phyloP scores from a whole-genome alignment of 108 stramenopile species.

The Poteriospumella lacustris region DNA sequence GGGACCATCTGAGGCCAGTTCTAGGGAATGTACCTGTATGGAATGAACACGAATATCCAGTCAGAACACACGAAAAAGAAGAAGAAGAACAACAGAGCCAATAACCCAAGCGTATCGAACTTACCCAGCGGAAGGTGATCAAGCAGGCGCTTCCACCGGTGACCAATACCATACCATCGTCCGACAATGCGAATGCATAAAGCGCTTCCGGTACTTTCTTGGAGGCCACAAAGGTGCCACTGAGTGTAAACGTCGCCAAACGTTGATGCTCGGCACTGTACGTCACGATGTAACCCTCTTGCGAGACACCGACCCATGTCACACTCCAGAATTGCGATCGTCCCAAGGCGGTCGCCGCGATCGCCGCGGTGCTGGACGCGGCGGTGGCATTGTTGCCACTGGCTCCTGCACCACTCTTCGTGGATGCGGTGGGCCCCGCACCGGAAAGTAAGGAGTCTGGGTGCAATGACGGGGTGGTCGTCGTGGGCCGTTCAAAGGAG shows the following conservation, averaged over 20 bases:
- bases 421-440: not conserved
- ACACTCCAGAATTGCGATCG: not conserved
- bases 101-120: not conserved
- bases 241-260: not conserved
- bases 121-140: conserved; percentile 14
- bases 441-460: not conserved
- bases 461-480: not conserved
- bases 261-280: not conserved
- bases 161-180: conserved; percentile 9
- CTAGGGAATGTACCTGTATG: not conserved
- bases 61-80: not conserved
- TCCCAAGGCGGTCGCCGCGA: not conserved
- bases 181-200: conserved; percentile 4
- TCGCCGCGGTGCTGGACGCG: not conserved
- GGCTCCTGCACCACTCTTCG: not conserved
- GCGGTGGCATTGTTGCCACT: not conserved
- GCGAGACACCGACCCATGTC: conserved; percentile 16
- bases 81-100: not conserved
- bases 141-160: conserved; percentile 1
- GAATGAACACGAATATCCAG: not conserved
- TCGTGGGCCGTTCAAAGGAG: no score
- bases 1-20: not conserved
- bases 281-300: not conserved
- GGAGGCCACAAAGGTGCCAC: not conserved
- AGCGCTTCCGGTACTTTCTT: not conserved